Base-by-base conservation (phyloP, 1,284 basidiomycete species). In the Wallemia ichthyophaga region DNA sequence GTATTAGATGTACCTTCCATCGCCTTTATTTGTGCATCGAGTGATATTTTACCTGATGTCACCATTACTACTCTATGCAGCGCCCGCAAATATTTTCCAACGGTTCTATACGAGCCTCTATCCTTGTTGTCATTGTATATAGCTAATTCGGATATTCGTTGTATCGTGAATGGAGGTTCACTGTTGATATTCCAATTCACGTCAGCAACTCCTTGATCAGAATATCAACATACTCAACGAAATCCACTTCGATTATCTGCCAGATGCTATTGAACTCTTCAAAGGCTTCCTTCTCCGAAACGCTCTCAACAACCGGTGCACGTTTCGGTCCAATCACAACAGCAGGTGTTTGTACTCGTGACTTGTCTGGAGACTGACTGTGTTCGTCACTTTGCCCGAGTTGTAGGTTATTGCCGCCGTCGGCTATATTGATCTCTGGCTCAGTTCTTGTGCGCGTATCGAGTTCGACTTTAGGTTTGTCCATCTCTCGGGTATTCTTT, bases 81-180 rank as follows among this genome's bases (percentile, higher is more conserved):
- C 0, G 89, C 88, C 11, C 89, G 83, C 24, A 92, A 75, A 68
- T 89, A 94, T 71, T 94, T 94, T 56, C 88, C 85, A 2, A 86
- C 71, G 25, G 77, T 76, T 48, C 74, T 79, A 73, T 94, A 91
- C 63, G 85, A 76, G 58, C 75, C 71, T 61, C 74, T 74, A 7
- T 25, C 24, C 7, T 3, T 21, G 7, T 21, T 21, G 25, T 54
- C n/a, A 1, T 88, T 87, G 28, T 76, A 69, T 5, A 82, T 64
- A 56, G 81, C 79, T n/a, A 95, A 77, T 67, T 94, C 88, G 65
- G 83, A 85, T 19, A 94, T 70, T 32, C 89, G 80, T 69, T 95
- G 89, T 58, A 94, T 82, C 2, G 89, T 92, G 70, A 94, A 95
- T 1, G 89, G 89, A 0, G 85, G 78, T 59, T 78, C 78, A 58